phyloP scores from a whole-genome alignment of 2,329 filamentous ascomycete genomes.

The Pseudopyricularia javanii region DNA sequence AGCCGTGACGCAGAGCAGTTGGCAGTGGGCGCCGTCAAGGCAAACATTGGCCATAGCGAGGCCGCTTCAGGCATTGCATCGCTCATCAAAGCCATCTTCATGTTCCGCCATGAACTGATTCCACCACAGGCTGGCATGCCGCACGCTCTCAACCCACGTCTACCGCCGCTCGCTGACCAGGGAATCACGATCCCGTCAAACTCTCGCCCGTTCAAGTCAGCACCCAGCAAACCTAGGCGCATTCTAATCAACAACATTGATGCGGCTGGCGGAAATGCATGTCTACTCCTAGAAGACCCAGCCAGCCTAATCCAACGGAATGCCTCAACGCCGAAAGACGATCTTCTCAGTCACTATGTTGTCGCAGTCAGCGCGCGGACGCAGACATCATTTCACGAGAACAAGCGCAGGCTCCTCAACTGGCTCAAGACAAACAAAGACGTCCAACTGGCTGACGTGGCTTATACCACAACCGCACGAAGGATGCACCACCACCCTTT shows the following conservation, averaged over 20 bases:
- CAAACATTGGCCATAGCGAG: conserved; percentile 37
- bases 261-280: conserved; percentile 45
- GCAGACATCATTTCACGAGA: background rate
- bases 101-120: conserved; percentile 33
- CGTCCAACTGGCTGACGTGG: background rate
- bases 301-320: no score
- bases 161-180: conserved; percentile 17
- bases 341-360: background rate
- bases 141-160: conserved; percentile 26
- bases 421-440: background rate
- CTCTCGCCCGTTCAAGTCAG: background rate
- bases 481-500: background rate
- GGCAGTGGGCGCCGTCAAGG: conserved; percentile 33
- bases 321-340: no score
- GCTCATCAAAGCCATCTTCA: conserved; percentile 35
- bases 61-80: conserved; percentile 25
- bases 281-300: conserved; percentile 33
- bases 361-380: background rate
- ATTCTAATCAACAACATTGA: conserved; percentile 39
- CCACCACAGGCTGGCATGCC: conserved; percentile 34
- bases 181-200: conserved; percentile 19
- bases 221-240: conserved; percentile 1
- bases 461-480: background rate
- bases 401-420: background rate
- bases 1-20: conserved; percentile 19